phyloP scores from a whole-genome alignment of 345 rosid species.

The Eucalyptus leucophloia region DNA sequence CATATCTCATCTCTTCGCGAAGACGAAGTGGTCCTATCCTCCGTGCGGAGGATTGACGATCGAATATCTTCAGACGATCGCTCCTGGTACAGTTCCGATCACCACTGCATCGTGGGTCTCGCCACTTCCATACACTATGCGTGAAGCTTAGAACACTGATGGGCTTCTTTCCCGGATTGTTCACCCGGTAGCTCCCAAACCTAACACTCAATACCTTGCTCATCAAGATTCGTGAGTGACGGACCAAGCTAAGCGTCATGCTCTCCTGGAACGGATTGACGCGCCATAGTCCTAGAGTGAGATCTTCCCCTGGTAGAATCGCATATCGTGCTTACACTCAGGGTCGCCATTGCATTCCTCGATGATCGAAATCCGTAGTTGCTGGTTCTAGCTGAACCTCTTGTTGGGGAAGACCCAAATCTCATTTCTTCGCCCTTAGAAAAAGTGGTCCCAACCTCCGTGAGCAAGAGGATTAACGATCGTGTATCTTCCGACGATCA shows the following conservation, averaged over 20 bases:
- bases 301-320: neutral
- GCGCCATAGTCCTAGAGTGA: neutral
- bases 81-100: neutral
- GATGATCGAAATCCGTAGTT: neutral
- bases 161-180: neutral
- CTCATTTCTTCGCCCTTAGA: no score
- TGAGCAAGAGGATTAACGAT: no score
- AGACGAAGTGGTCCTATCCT: neutral
- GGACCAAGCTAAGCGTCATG: fast-evolving
- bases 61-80: neutral
- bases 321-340: neutral
- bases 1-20: neutral
- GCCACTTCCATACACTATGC: neutral
- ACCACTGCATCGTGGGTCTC: neutral
- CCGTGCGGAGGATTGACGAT: neutral
- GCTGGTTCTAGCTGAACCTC: neutral
- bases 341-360: neutral
- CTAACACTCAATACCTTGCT: neutral
- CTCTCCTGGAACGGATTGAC: neutral
- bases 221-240: neutral
- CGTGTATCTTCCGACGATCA: no score
- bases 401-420: neutral
- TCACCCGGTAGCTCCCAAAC: neutral
- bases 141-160: neutral
- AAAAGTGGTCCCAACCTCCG: no score